Evolutionary conservation across 2,329 filamentous ascomycete genomes (phyloP).

Genomic region (Alternaria gaisen): DNA sequence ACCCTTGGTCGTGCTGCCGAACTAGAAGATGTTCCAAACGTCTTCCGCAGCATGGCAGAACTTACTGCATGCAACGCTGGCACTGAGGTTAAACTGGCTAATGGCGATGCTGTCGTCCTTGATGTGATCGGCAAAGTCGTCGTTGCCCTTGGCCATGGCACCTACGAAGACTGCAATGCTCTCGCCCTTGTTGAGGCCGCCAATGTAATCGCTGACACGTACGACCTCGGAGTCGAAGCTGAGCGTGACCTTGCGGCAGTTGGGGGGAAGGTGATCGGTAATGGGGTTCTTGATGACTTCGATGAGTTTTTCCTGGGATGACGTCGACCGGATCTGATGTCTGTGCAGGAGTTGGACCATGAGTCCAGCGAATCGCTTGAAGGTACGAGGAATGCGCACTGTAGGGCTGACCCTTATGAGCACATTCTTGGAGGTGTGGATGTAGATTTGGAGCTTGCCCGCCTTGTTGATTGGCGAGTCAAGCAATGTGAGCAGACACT

Average conservation of each 20-base stretch:
- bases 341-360: slow-evolving; percentile 98
- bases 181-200: slow-evolving; percentile 79
- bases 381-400: slow-evolving; percentile 95
- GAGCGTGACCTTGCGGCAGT: slow-evolving; percentile 96
- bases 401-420: slow-evolving; percentile 98
- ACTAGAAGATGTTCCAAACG: slow-evolving; percentile 89
- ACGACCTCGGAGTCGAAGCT: slow-evolving; percentile 92
- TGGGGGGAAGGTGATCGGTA: slow-evolving; percentile 93
- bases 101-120: slow-evolving; percentile 98
- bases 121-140: slow-evolving; percentile 92
- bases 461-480: slow-evolving; percentile 99
- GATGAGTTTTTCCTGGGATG: slow-evolving; percentile 95
- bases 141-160: slow-evolving; percentile 96
- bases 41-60: slow-evolving; percentile 99
- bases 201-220: slow-evolving; percentile 87
- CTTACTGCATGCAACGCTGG: slow-evolving; percentile 98
- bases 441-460: slow-evolving; percentile 96
- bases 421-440: slow-evolving; percentile 96
- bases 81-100: slow-evolving; percentile 96
- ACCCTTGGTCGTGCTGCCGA: slow-evolving; percentile 8
- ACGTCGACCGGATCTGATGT: slow-evolving; percentile 93
- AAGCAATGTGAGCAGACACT: slow-evolving; percentile 96
- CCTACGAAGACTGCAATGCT: slow-evolving; percentile 98
- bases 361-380: slow-evolving; percentile 97
- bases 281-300: slow-evolving; percentile 99